Evolutionary conservation across 768 basidiomycete species (phyloP).

Genomic region (Trichaptum fuscoviolaceum): DNA sequence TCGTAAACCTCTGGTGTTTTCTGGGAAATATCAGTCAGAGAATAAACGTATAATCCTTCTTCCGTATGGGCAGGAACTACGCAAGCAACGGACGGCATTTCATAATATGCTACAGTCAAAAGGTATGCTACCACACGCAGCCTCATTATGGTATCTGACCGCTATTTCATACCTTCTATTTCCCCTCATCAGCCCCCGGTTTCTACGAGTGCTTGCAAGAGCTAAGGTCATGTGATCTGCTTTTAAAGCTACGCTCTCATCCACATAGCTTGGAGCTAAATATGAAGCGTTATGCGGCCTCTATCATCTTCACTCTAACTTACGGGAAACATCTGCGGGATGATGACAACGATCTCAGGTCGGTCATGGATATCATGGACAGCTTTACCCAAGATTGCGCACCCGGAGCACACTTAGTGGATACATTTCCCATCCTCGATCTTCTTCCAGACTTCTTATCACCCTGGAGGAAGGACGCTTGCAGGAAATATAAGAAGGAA

Average conservation of each 20-base stretch:
- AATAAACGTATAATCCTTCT: slow-evolving; percentile 16
- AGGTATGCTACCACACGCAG: not conserved
- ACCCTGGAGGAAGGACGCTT: not conserved
- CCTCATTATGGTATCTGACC: not conserved
- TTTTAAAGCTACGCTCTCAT: not conserved
- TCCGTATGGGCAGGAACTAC: slow-evolving; percentile 14
- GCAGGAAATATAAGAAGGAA: not conserved
- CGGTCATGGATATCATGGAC: not conserved
- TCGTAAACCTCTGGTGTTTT: slow-evolving; percentile 12
- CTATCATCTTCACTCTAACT: not conserved
- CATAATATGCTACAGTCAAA: slow-evolving; percentile 13
- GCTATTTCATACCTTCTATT: too few relatives aligned
- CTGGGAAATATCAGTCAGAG: slow-evolving; percentile 14
- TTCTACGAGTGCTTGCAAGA: not conserved
- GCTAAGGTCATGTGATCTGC: not conserved
- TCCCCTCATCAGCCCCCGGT: not conserved
- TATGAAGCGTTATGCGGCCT: not conserved
- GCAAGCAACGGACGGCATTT: slow-evolving; percentile 15
- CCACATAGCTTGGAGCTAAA: not conserved
- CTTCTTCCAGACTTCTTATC: not conserved
- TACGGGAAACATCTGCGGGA: not conserved
- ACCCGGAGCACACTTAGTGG: slow-evolving; percentile 2
- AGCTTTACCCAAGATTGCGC: not conserved
- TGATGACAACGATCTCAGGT: not conserved
- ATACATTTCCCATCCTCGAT: not conserved